Percentiles rank a stretch among this genome's conserved stretches.
Evolutionary conservation across 2,329 filamentous ascomycete genomes (phyloP).

Genomic region (Nigrospora osmanthi): DNA sequence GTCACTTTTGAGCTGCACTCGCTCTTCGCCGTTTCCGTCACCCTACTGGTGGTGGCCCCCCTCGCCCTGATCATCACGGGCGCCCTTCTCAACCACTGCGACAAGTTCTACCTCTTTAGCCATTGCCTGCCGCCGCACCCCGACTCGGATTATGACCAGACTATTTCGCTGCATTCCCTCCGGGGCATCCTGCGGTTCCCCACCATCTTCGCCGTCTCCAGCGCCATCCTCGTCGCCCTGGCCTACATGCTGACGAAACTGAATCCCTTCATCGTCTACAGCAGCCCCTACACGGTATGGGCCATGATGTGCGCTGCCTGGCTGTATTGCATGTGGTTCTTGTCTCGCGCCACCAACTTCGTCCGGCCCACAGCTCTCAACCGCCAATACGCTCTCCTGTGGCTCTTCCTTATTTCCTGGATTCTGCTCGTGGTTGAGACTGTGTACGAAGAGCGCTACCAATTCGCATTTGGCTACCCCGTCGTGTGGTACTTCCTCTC

Average conservation of each 20-base stretch:
- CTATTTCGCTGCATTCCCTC: conserved; percentile 59
- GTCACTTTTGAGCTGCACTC: conserved; percentile 69
- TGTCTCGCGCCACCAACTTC: conserved; percentile 71
- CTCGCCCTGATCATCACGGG: conserved; percentile 61
- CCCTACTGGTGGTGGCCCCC: conserved; percentile 71
- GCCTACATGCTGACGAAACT: conserved; percentile 68
- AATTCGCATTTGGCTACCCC: conserved; percentile 51
- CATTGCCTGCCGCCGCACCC: conserved; percentile 44
- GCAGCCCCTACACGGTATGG: conserved; percentile 77
- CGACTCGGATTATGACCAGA: conserved; percentile 45
- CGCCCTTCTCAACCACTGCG: conserved; percentile 56
- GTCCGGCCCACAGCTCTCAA: conserved; percentile 78
- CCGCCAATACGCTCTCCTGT: conserved; percentile 68
- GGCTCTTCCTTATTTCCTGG: conserved; percentile 67
- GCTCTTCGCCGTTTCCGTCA: conserved; percentile 77
- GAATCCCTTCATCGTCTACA: conserved; percentile 81
- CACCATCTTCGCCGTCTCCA: conserved; percentile 59
- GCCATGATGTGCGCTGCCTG: conserved; percentile 61
- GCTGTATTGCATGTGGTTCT: conserved; percentile 68
- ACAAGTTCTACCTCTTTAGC: conserved; percentile 82
- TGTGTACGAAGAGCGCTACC: conserved; percentile 51
- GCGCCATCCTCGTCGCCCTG: conserved; percentile 56
- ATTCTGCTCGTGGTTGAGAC: conserved; percentile 61
- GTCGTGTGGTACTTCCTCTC: conserved; percentile 69
- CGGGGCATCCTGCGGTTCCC: conserved; percentile 78